Base-by-base conservation (phyloP, 208 protist species). In the Leishmania guyanensis region DNA sequence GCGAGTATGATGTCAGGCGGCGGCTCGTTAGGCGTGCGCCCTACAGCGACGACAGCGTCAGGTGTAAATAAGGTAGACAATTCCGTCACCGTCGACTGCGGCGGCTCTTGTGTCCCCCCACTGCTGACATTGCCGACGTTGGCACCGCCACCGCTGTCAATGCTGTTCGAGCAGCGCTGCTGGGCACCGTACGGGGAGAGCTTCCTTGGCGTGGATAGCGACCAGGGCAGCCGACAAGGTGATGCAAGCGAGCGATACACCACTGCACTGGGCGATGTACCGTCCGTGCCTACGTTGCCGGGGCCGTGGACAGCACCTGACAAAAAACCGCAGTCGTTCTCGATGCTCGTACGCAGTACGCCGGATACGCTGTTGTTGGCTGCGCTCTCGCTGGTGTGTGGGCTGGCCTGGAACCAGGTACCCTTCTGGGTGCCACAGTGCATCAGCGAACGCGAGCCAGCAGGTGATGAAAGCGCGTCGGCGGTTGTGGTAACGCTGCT, bases 1-100 rank as follows among this genome's bases (percentile, higher is more conserved):
- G 33, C 78, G 20, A 86, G 74, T 56, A 82, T 75, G 46, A 86
- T 86, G 39, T 86, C 82, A 2, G 82, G 82, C 22, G 82, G 82
- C 64, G 82, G 82, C 36, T 82, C 78, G 66, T 86, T 78, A 12
- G 78, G 80, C 33, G 78, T 86, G 56, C 72, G 39, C 43, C 26
- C 4, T n/a, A 22, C 36, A n/a, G 39, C 14, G 9, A n/a, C 29
- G 20, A 50, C 20, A 5, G 22, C 16, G 17, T 68, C 74, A 29
- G 20, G 74, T 51, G 22, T 14, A 33, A 53, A 10, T 5, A 29
- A 43, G 20, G 58, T 22, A 20, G 56, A 66, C 22, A n/a, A 39
- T 56, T 36, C 56, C 53, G 26, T 26, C 17, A 1, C 72, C 17
- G 29, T 36, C 46, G 33, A 33, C 5, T 12, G 46, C 51, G 33